Evolutionary conservation across 2,329 filamentous ascomycete species (phyloP).

Genomic region (Diaporthe longicolla): DNA sequence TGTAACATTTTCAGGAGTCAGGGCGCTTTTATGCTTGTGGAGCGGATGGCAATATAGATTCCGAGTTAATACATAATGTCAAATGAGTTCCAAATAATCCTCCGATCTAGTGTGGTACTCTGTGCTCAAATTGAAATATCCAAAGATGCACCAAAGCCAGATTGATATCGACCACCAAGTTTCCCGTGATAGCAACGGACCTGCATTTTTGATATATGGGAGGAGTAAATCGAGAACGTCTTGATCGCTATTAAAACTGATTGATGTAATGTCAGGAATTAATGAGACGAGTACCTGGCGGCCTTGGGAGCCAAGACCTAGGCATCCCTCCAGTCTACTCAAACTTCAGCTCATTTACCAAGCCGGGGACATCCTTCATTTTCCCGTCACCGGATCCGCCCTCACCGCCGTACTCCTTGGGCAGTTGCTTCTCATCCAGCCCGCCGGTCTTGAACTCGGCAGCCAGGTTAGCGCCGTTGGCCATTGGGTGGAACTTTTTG

Average conservation of each 20-base stretch:
- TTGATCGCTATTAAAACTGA: conserved; percentile 3
- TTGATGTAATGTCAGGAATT: background rate
- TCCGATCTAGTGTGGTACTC: background rate
- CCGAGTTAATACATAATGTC: conserved; percentile 5
- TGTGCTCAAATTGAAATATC: no score
- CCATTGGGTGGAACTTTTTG: conserved; percentile 84
- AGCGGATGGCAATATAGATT: background rate
- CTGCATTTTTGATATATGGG: background rate
- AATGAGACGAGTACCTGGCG: background rate
- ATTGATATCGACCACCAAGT: background rate
- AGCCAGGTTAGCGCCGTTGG: conserved; percentile 78
- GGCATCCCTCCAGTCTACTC: conserved; percentile 17
- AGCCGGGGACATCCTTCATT: conserved; percentile 40
- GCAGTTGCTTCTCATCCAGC: conserved; percentile 73
- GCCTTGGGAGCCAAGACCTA: background rate
- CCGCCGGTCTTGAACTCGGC: conserved; percentile 69
- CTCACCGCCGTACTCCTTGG: conserved; percentile 84
- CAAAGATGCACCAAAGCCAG: no score
- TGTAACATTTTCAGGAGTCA: background rate
- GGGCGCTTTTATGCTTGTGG: background rate
- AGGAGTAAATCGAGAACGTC: background rate
- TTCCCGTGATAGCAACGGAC: no score
- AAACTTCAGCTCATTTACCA: conserved; percentile 40
- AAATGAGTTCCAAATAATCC: background rate
- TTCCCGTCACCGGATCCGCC: conserved; percentile 53